Conservation (phyloP, 2,329 filamentous ascomycete genomes). For the Ramularia collo-cygni region DNA sequence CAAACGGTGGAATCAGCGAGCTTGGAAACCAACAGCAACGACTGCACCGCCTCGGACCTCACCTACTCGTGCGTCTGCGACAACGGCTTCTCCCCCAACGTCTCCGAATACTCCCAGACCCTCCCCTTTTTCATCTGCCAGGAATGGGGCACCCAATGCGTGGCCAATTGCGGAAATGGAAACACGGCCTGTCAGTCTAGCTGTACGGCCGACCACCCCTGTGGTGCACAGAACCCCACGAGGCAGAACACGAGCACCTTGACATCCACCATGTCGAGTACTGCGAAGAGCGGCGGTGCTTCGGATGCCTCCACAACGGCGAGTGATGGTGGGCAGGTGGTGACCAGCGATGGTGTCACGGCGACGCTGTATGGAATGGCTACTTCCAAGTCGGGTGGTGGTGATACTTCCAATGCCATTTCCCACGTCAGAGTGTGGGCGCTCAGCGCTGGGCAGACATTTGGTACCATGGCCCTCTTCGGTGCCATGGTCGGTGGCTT, state of each 20-base stretch:
- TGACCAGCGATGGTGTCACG: slow-evolving; percentile 28
- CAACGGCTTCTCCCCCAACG: slow-evolving; percentile 59
- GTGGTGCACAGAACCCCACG: slow-evolving; percentile 61
- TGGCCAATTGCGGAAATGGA: slow-evolving; percentile 45
- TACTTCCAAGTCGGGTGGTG: slow-evolving; percentile 23
- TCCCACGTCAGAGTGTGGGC: slow-evolving; percentile 29
- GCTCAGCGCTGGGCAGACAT: slow-evolving; percentile 49
- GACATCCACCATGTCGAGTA: slow-evolving; percentile 37
- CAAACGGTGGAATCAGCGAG: slow-evolving; percentile 45
- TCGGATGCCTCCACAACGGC: slow-evolving; percentile 9
- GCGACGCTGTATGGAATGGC: slow-evolving; percentile 30
- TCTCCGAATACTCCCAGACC: slow-evolving; percentile 70
- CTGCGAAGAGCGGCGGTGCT: slow-evolving; percentile 28
- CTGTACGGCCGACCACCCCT: slow-evolving; percentile 63
- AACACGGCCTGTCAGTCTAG: slow-evolving; percentile 52
- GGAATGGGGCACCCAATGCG: slow-evolving; percentile 59
- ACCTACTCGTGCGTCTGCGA: slow-evolving; percentile 68
- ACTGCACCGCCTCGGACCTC: slow-evolving; percentile 59
- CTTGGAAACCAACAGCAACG: slow-evolving; percentile 51
- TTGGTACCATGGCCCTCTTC: slow-evolving; percentile 49
- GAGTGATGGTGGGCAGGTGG: slow-evolving; percentile 31
- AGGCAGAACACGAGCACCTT: slow-evolving; percentile 51
- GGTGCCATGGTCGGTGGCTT: slow-evolving; percentile 54
- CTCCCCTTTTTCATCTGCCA: slow-evolving; percentile 71
- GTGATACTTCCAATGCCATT: slow-evolving; percentile 2